Base-by-base conservation (phyloP, 176 grass and related monocot genomes). In the Aegilops longissima region DNA sequence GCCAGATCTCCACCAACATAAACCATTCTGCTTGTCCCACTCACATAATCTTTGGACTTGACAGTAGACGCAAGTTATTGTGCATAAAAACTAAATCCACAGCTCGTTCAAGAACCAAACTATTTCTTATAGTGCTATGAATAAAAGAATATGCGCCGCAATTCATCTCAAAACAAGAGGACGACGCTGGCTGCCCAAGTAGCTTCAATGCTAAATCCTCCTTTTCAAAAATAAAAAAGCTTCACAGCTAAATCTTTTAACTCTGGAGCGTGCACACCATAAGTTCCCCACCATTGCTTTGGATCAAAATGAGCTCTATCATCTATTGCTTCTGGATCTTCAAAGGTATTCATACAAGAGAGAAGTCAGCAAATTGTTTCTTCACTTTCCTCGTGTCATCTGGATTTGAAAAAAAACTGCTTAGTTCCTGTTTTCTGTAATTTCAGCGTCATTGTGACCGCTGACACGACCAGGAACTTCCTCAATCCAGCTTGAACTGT, bases 221-320 rank as follows among this genome's bases (percentile, higher is more conserved):
- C 1, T 38, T 38, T 7, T 38, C 36, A 38, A 38, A 38, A 38
- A 38, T 38, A 38, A 38, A 38, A 38, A 38, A 38, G 40, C 40
- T 42, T 81, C 5, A 81, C 31, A 18, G 79, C 62, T 18, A 81
- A 49, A 18, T 12, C 17, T 18, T 20, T 81, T 24, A 81, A n/a
- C 2, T 67, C 63, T 12, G 5, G 24, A 9, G 40, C 3, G 20
- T 1, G 30, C 3, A 54, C 18, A 34, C 27, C 79, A 68, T 81
- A n/a, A 81, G 25, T 20, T 62, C 27, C 64, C 79, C 79, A 81
- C 62, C 79, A 81, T 25, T 82, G 31, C 12, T 58, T 82, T 58
- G 31, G 18, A 2, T 73, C 33, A 0, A 73, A 7, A 39, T 61
- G 1, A 27, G 1, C 5, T 61, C 49, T 20, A 61, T 40, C 81